Base-by-base conservation (phyloP, 768 basidiomycete species). In the Tylopilus rubrobrunneus region DNA sequence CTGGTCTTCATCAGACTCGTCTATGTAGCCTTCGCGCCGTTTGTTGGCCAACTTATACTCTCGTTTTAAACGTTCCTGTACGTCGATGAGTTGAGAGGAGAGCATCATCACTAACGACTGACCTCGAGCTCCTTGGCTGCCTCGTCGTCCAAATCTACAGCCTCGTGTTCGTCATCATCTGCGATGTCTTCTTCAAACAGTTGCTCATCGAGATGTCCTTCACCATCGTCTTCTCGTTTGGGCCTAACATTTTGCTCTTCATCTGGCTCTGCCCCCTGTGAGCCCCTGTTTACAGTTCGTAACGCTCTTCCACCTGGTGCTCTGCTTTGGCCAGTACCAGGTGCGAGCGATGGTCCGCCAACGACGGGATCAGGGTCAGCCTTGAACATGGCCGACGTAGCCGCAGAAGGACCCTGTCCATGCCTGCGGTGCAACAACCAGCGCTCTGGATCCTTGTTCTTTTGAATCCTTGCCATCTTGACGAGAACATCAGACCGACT, bases 101-200 rank as follows among this genome's bases (percentile, higher is more conserved):
- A 37, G 17, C 9, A 25, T 28, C 23, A 7, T 5, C 4, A 17
- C 41, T n/a, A 46, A 11, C 10, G 36, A 65, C 80, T 34, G 45
- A 86, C 90, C 79, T 91, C 87, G 11, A 85, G 74, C 64, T 90
- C 88, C 66, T 88, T 93, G 31, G 86, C 82, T 65, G 92, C 92
- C 59, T 92, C 89, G 51, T 93, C 92, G 40, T 91, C 82, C 51
- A 82, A 80, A 51, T 88, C 87, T 12, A 82, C 78, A 15, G 79
- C 79, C 69, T 84, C 79, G 62, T 83, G 83, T 62, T 93, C 92
- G 33, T 94, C 92, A 55, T 94, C 92, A 62, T 94, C 92, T 3
- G 88, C 87, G 62, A 92, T 87, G 17, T 89, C 86, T 62, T 87
- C 89, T 62, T 93, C 90, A 59, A 82, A 93, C 7, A 85, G 77